phyloP scores from a whole-genome alignment of 225 moss, liverwort and hornwort species.

The Physcomitrellopsis africana region DNA sequence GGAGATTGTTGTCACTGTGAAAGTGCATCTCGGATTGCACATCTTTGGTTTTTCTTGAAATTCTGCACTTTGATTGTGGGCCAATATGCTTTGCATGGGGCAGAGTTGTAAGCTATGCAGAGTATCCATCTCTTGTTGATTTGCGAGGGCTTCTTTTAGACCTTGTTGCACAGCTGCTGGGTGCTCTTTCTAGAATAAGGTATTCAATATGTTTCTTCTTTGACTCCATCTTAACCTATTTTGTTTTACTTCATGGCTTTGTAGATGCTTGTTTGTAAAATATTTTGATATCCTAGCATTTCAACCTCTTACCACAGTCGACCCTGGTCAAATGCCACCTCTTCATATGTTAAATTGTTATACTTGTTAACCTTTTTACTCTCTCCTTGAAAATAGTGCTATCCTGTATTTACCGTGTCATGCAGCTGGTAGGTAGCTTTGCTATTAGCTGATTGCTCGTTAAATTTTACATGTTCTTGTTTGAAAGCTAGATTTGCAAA shows the following conservation, averaged over 20 bases:
- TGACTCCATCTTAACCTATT: conserved; percentile 5
- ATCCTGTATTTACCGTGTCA: no score
- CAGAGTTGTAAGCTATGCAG: conserved; percentile 92
- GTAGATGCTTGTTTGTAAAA: not conserved
- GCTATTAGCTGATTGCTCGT: conserved; percentile 20
- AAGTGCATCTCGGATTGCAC: conserved; percentile 3
- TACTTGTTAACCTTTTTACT: no score
- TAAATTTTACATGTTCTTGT: conserved; percentile 2
- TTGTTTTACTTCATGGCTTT: conserved; percentile 4
- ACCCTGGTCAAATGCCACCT: not conserved
- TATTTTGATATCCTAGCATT: not conserved
- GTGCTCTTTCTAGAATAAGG: conserved; percentile 96
- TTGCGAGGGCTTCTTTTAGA: conserved; percentile 93
- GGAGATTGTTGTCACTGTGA: conserved; percentile 14
- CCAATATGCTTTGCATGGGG: conserved; percentile 29
- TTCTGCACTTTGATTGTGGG: not conserved
- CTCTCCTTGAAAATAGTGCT: no score
- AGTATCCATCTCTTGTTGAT: conserved; percentile 94
- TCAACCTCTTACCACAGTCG: not conserved
- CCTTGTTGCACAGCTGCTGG: conserved; percentile 94
- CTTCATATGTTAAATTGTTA: not conserved
- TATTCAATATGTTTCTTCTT: conserved; percentile 36
- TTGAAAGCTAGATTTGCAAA: conserved; percentile 1
- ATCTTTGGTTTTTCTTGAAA: conserved; percentile 5
- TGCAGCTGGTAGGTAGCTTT: conserved; percentile 4